Percentiles rank a stretch among this genome's conserved stretches.
phyloP scores from a whole-genome alignment of 257 asterid species.

The Lycium ferocissimum region DNA sequence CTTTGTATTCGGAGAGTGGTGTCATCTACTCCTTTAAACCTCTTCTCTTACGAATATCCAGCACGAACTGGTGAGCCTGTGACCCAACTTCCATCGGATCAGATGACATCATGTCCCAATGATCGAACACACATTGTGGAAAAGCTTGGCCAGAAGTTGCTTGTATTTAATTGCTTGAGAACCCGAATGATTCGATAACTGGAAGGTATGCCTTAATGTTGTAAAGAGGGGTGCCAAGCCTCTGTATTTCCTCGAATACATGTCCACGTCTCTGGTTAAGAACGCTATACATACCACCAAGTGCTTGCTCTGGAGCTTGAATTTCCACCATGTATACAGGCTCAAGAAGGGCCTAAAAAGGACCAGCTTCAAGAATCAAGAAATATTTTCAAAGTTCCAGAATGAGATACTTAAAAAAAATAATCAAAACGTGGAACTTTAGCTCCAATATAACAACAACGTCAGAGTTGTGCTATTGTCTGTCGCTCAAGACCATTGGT shows the following conservation, averaged over 20 bases:
- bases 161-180: conserved; percentile 49
- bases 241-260: conserved; percentile 56
- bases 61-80: conserved; percentile 40
- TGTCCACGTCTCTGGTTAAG: conserved; percentile 59
- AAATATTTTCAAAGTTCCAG: no score
- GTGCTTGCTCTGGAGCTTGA: conserved; percentile 54
- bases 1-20: conserved; percentile 50
- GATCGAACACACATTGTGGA: conserved; percentile 54
- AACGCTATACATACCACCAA: conserved; percentile 54
- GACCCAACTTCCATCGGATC: conserved; percentile 47
- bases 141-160: conserved; percentile 56
- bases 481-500: no score
- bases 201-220: conserved; percentile 60
- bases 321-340: conserved; percentile 53
- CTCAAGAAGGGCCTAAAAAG: conserved; percentile 34
- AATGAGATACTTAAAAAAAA: no score
- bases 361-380: no score
- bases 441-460: no score
- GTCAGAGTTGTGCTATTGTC: no score
- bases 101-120: conserved; percentile 54
- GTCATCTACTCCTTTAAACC: conserved; percentile 53
- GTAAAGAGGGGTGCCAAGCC: conserved; percentile 54
- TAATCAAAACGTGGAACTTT: no score
- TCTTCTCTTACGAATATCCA: conserved; percentile 52
- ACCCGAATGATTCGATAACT: conserved; percentile 49